phyloP scores from a whole-genome alignment of 2,329 filamentous ascomycete genomes.

The Leptographium radiaticola region DNA sequence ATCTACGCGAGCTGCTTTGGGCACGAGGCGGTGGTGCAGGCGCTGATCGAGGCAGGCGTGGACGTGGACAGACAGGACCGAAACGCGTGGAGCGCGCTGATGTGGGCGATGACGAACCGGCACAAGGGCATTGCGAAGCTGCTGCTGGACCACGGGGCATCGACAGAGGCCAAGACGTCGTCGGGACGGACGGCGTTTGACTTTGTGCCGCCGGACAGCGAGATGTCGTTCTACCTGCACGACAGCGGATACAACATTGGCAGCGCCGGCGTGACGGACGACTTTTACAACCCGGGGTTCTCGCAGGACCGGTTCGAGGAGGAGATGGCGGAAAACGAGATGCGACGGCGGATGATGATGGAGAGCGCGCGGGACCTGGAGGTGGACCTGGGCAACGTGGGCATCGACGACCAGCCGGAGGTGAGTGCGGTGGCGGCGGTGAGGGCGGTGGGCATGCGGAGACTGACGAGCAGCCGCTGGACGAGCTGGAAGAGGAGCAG shows the following conservation, averaged over 20 bases:
- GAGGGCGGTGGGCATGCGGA: not conserved
- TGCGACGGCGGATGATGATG: constrained; percentile 97
- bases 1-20: constrained; percentile 98
- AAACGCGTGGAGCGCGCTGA: constrained; percentile 93
- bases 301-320: constrained; percentile 92
- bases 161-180: constrained; percentile 89
- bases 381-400: constrained; percentile 89
- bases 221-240: constrained; percentile 90
- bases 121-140: constrained; percentile 94
- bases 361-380: constrained; percentile 95
- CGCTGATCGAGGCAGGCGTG: constrained; percentile 72
- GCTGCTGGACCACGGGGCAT: constrained; percentile 83
- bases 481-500: constrained; percentile 70
- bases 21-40: constrained; percentile 76
- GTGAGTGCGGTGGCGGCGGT: constrained; percentile 33
- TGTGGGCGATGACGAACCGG: constrained; percentile 99
- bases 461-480: not conserved
- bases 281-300: constrained; percentile 89
- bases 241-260: constrained; percentile 88
- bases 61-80: constrained; percentile 88
- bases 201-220: constrained; percentile 88
- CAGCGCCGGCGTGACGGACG: constrained; percentile 64
- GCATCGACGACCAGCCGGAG: constrained; percentile 90
- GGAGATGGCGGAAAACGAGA: constrained; percentile 91
- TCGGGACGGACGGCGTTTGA: constrained; percentile 90